Evolutionary conservation across 2,329 filamentous ascomycete genomes (phyloP).

Genomic region (Ascosphaera pollenicola): DNA sequence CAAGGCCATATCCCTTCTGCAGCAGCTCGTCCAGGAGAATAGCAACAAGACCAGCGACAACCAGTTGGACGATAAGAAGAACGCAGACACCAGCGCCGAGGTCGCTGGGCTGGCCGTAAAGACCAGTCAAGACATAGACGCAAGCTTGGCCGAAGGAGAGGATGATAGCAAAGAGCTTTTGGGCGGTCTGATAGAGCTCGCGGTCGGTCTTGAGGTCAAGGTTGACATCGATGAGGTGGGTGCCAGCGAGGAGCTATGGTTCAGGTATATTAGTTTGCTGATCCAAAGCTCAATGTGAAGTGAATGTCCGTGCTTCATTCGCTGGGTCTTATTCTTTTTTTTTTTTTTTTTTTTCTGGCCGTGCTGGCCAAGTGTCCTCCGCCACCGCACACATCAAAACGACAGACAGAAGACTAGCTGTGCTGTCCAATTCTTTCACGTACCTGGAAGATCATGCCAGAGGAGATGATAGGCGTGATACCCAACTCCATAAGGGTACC

Average conservation of each 20-base stretch:
- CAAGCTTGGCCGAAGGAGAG: constrained; percentile 93
- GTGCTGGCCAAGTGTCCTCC: no score
- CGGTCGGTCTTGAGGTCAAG: constrained; percentile 99
- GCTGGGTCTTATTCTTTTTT: no score
- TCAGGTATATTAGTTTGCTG: no score
- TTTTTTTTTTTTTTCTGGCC: no score
- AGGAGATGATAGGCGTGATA: constrained; percentile 98
- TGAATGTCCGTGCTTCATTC: no score
- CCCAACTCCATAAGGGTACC: constrained; percentile 91
- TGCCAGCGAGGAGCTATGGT: constrained; percentile 81
- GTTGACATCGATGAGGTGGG: constrained; percentile 99
- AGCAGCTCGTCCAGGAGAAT: constrained; percentile 97
- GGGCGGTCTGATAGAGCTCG: constrained; percentile 98
- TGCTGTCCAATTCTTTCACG: no score
- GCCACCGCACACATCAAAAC: no score
- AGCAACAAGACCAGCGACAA: constrained; percentile 93
- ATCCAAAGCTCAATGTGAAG: no score
- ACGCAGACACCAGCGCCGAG: constrained; percentile 97
- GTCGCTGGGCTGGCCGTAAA: constrained; percentile 91
- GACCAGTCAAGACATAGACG: constrained; percentile 93
- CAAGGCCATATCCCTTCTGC: constrained; percentile 97
- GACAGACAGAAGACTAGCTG: no score
- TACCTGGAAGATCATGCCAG: constrained; percentile 96
- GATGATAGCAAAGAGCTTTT: constrained; percentile 97
- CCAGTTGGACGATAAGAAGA: constrained; percentile 91